Base-by-base conservation (phyloP, 1,139 yeast genomes). In the Geotrichum aggregatum region DNA sequence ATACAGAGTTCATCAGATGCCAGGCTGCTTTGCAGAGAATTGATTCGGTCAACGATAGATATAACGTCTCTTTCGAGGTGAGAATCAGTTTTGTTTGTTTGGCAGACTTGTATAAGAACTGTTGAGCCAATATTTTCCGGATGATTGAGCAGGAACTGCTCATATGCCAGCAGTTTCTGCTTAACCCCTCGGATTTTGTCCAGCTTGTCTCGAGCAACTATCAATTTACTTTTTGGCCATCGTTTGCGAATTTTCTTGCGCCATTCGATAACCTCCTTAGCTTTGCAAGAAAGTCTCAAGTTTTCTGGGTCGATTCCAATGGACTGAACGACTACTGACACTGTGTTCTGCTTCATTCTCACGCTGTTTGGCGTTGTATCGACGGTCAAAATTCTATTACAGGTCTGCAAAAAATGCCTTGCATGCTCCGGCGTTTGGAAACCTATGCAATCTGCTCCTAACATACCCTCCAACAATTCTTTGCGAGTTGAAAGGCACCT, bases 341-440 rank as follows among this genome's bases (percentile, higher is more conserved):
- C 80, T 39, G 83, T 78, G 53, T 79, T 77, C 13, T 87, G 88
- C 28, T 82, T 79, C 60, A 77, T 83, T 52, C 80, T 77, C 14
- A 87, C 49, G 3, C 56, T 52, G 52, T 75, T 76, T n/a, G 81
- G 82, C 48, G 82, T 82, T 10, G 87, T 80, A 69, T 92, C 97
- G 0, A 95, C 89, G 57, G 89, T 78, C 47, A 92, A 71, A 45
- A 94, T 73, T 54, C 96, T 75, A 60, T 86, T 87, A 62, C 96
- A 84, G 3, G 98, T 89, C 69, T 91, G 97, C 56, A 86, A 71
- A 68, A 94, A 94, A 69, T 94, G 98, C 63, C 96, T 81, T 22
- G 91, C 94, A 61, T 91, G 92, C 66, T 92, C 98, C 31, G 83
- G 83, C 10, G 94, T 89, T 68, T 92, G 98, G 73, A 92, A 91